Evolutionary conservation across 305 asterid genomes (phyloP).

Genomic region (Lippia alba): DNA sequence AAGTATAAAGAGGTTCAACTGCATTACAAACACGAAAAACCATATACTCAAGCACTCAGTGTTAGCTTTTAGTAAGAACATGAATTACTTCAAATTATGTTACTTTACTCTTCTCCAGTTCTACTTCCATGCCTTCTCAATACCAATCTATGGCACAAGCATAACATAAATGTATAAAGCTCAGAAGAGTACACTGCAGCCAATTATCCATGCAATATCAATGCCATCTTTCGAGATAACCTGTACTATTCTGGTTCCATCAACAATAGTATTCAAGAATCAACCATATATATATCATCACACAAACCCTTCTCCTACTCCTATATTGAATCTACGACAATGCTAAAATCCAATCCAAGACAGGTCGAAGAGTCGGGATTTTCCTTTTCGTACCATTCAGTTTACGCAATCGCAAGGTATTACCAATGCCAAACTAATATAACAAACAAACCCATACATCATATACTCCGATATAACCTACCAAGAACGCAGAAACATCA

Average conservation of each 20-base stretch:
- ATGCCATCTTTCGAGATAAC: not conserved
- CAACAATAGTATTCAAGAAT: not conserved
- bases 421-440: not conserved
- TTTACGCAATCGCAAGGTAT: not conserved
- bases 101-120: too few relatives aligned
- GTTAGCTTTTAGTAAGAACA: not conserved
- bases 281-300: not conserved
- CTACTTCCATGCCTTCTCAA: not conserved
- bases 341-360: not conserved
- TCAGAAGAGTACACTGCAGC: not conserved
- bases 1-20: slow-evolving; percentile 10
- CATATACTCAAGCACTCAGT: not conserved
- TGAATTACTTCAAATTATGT: too few relatives aligned
- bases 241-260: not conserved
- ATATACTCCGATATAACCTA: not conserved
- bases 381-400: not conserved
- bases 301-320: not conserved
- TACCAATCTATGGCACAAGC: not conserved
- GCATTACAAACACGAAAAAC: not conserved
- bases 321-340: not conserved
- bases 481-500: not conserved
- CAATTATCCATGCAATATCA: not conserved
- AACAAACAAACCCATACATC: not conserved
- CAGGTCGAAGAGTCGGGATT: not conserved
- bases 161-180: not conserved